These are phyloP conservation scores for Mycena alexandri DNA, from an alignment of 768 basidiomycete species.

Conservation along the genomic window DNA sequence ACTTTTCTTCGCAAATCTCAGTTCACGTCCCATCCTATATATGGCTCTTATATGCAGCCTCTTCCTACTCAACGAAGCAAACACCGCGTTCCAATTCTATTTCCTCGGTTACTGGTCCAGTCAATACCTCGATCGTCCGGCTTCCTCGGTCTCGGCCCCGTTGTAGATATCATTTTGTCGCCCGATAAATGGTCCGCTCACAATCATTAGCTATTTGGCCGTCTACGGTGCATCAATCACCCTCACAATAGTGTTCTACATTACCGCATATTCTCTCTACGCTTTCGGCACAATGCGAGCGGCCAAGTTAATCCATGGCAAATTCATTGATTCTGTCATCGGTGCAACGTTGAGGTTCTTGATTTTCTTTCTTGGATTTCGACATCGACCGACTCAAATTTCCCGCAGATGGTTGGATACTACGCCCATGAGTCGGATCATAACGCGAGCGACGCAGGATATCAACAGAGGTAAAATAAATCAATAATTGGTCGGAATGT, in stretches of 20 bases:
- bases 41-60: slow-evolving; percentile 46
- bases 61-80: slow-evolving; percentile 41
- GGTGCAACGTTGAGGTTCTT: slow-evolving; percentile 52
- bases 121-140: slow-evolving; percentile 51
- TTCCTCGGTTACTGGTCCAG: slow-evolving; percentile 61
- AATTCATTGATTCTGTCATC: slow-evolving; percentile 52
- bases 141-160: slow-evolving; percentile 49
- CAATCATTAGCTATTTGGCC: slow-evolving; percentile 51
- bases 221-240: slow-evolving; percentile 48
- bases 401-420: slow-evolving; percentile 43
- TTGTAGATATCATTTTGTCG: slow-evolving; percentile 43
- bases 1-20: slow-evolving; percentile 45
- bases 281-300: slow-evolving; percentile 49
- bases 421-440: slow-evolving; percentile 55
- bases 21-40: slow-evolving; percentile 45
- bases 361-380: not conserved
- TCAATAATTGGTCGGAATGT: too few species aligned
- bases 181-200: not conserved
- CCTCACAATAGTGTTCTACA: slow-evolving; percentile 42
- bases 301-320: slow-evolving; percentile 45
- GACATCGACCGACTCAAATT: not conserved
- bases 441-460: slow-evolving; percentile 61
- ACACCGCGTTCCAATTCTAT: slow-evolving; percentile 51
- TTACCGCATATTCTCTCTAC: slow-evolving; percentile 42
- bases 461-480: slow-evolving; percentile 43